Conservation (phyloP, 2,329 filamentous ascomycete genomes). For the Amphichorda felina region DNA sequence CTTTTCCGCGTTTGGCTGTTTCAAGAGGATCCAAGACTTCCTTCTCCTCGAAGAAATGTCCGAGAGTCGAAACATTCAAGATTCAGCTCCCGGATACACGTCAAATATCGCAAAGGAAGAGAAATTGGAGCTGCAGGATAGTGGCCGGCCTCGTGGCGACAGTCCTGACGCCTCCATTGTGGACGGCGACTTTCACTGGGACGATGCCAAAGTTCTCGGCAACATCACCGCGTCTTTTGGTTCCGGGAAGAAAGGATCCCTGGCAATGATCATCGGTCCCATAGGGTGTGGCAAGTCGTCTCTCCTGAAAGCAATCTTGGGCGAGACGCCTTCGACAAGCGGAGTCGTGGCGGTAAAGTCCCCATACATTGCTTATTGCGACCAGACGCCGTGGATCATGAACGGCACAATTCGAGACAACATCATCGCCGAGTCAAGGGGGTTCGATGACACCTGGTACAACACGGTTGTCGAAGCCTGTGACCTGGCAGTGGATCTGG, state of each 20-base stretch:
- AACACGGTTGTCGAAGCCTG: constrained; percentile 19
- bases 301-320: constrained; percentile 23
- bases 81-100: too few relatives aligned
- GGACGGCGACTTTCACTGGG: constrained; percentile 14
- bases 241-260: constrained; percentile 7
- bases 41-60: neutral
- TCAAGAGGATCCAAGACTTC: constrained; percentile 15
- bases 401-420: constrained; percentile 26
- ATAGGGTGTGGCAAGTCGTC: constrained; percentile 31
- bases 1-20: constrained; percentile 16
- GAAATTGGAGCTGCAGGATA: neutral
- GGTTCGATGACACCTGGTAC: constrained; percentile 12
- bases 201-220: constrained; percentile 11
- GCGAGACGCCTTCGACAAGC: constrained; percentile 16
- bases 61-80: neutral
- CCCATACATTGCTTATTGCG: constrained; percentile 24
- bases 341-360: constrained; percentile 12
- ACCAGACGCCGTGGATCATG: constrained; percentile 29
- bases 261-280: constrained; percentile 17
- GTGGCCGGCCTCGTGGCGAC: too few relatives aligned
- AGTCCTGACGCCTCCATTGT: constrained; percentile 8
- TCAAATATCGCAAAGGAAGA: neutral
- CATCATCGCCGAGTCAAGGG: constrained; percentile 17
- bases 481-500: constrained; percentile 16
- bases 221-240: constrained; percentile 8